These are phyloP conservation scores for Fusarium devonianum DNA, from an alignment of 2,329 filamentous ascomycete genomes.

Conservation along the genomic window DNA sequence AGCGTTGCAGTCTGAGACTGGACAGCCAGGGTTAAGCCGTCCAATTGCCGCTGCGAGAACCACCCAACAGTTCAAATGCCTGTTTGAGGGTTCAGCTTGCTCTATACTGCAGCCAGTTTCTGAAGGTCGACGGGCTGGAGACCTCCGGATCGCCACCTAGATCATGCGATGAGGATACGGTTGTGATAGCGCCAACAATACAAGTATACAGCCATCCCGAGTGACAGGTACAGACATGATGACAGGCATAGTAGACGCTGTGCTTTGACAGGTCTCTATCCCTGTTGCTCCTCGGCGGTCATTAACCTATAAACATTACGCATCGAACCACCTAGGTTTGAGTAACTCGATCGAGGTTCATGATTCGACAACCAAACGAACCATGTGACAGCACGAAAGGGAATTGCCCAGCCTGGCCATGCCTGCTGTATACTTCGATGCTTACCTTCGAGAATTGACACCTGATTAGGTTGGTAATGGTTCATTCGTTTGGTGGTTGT, in stretches of 20 bases:
- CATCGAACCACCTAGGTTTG: neutral
- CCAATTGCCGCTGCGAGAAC: slow-evolving; percentile 12
- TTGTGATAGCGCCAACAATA: slow-evolving; percentile 41
- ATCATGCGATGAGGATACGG: slow-evolving; percentile 28
- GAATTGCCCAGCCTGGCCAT: no score
- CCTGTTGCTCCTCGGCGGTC: neutral
- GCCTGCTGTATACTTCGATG: no score
- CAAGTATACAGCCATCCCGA: neutral
- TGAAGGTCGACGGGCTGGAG: slow-evolving; percentile 5
- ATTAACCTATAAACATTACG: no score
- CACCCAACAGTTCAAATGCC: slow-evolving; percentile 4
- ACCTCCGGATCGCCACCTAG: slow-evolving; percentile 14
- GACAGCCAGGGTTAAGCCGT: slow-evolving; percentile 22
- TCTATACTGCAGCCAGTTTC: slow-evolving; percentile 15
- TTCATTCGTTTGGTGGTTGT: no score
- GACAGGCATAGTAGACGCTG: slow-evolving; percentile 28
- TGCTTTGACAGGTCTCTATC: slow-evolving; percentile 8
- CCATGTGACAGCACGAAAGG: no score
- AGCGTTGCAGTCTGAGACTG: slow-evolving; percentile 16
- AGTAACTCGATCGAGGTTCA: neutral
- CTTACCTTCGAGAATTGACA: no score
- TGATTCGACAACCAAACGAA: no score
- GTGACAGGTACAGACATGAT: slow-evolving; percentile 13
- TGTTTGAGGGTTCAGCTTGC: slow-evolving; percentile 23
- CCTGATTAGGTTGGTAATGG: no score